These are phyloP conservation scores for Brettanomyces custersianus DNA, from an alignment of 805 yeast genomes.

Conservation along the genomic window DNA sequence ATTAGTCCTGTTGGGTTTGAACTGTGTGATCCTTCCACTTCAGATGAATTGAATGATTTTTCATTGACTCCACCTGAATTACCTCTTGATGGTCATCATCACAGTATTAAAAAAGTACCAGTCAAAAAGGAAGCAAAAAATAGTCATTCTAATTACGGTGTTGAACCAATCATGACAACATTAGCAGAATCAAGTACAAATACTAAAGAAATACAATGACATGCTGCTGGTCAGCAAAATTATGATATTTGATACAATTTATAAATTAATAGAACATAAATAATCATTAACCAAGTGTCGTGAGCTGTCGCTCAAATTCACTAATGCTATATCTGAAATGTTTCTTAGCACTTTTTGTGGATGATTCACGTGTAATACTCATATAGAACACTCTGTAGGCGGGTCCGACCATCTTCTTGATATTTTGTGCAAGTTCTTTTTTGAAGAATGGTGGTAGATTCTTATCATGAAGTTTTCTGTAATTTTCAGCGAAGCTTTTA, in stretches of 20 bases:
- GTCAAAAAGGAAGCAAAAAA: too few relatives aligned
- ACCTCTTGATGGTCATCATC: too few relatives aligned
- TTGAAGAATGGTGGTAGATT: constrained; percentile 33
- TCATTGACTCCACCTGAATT: too few relatives aligned
- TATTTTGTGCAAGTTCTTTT: constrained; percentile 58
- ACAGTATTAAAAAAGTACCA: too few relatives aligned
- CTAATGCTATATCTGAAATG: constrained; percentile 56
- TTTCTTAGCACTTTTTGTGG: constrained; percentile 61
- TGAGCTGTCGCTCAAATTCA: constrained; percentile 23
- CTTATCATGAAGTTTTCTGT: constrained; percentile 51
- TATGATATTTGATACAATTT: too few relatives aligned
- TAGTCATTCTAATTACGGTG: too few relatives aligned
- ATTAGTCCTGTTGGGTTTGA: constrained; percentile 2
- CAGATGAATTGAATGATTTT: constrained; percentile 13
- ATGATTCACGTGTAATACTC: constrained; percentile 60
- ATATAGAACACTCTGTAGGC: constrained; percentile 80
- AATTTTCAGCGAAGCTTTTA: constrained; percentile 70
- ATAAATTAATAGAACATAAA: not conserved
- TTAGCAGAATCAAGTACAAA: too few relatives aligned
- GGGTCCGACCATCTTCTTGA: constrained; percentile 63
- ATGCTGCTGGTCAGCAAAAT: too few relatives aligned
- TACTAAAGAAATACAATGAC: too few relatives aligned
- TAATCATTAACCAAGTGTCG: not conserved
- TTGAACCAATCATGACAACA: too few relatives aligned
- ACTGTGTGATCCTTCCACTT: constrained; percentile 2